Conservation (phyloP, 352 stramenopile species). For the Phytophthora quininea region DNA sequence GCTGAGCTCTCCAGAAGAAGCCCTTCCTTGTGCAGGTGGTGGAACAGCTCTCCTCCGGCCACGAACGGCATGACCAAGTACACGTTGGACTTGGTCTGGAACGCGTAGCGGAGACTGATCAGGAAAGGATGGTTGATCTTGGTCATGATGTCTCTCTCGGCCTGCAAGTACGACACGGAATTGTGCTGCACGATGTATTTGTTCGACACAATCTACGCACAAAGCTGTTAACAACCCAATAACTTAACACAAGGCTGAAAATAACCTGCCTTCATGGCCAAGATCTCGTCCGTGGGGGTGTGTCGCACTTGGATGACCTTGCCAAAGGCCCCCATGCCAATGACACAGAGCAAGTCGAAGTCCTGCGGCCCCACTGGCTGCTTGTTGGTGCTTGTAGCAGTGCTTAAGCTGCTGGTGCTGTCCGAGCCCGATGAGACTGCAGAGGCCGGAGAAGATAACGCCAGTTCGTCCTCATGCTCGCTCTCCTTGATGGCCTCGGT, state of each 20-base stretch:
- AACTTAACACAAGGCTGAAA: not conserved
- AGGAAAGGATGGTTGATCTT: conserved; percentile 89
- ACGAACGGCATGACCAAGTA: conserved; percentile 87
- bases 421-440: conserved; percentile 11
- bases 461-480: conserved; percentile 24
- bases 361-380: conserved; percentile 62
- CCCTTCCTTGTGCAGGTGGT: conserved; percentile 67
- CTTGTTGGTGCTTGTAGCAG: conserved; percentile 11
- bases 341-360: conserved; percentile 85
- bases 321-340: conserved; percentile 84
- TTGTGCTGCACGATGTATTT: conserved; percentile 90
- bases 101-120: conserved; percentile 79
- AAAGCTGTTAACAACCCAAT: not conserved
- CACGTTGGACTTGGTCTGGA: conserved; percentile 82
- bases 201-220: conserved; percentile 78
- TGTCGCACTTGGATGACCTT: conserved; percentile 90
- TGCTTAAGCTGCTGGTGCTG: conserved; percentile 29
- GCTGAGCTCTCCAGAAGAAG: conserved; percentile 71
- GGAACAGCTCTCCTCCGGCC: conserved; percentile 72
- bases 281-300: conserved; percentile 63
- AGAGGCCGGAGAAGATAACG: not conserved
- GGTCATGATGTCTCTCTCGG: conserved; percentile 87
- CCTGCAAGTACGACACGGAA: conserved; percentile 76
- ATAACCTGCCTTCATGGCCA: not conserved
- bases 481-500: conserved; percentile 32